phyloP scores from a whole-genome alignment of 352 stramenopile genomes.

The Phytophthora tubulina region DNA sequence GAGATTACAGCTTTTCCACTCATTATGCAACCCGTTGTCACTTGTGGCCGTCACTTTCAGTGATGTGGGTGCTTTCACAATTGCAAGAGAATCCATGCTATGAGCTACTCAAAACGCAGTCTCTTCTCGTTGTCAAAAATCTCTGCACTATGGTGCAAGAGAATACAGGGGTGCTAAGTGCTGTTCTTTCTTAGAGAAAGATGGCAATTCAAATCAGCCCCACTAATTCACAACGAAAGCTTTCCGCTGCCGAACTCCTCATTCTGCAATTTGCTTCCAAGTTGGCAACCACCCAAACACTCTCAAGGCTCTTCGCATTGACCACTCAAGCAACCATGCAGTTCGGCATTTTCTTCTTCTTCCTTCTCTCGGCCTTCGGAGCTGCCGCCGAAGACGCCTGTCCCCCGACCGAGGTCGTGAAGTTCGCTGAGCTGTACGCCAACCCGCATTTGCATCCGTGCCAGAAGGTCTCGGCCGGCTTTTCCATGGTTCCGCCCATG shows the following conservation, averaged over 20 bases:
- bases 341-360: conserved; percentile 17
- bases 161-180: neutral
- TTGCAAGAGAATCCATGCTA: neutral
- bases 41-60: neutral
- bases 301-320: conserved; percentile 1
- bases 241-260: conserved; percentile 9
- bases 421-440: conserved; percentile 39
- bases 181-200: conserved; percentile 15
- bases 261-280: conserved; percentile 46
- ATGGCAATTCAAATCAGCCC: neutral
- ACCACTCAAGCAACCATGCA: conserved; percentile 25
- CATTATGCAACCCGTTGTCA: neutral
- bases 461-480: conserved; percentile 35
- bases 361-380: conserved; percentile 25
- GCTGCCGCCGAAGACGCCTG: conserved; percentile 38
- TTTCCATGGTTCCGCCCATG: conserved; percentile 28
- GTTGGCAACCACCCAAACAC: conserved; percentile 20
- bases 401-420: conserved; percentile 31
- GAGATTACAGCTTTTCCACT: neutral
- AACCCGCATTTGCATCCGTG: conserved; percentile 42
- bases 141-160: conserved; percentile 17
- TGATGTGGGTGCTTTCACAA: neutral
- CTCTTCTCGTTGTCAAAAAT: conserved; percentile 6
- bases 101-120: conserved; percentile 5
- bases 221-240: conserved; percentile 1